Percentiles rank a stretch among this genome's conserved stretches.
These are phyloP conservation scores for Arachnopeziza araneosa DNA, from an alignment of 2,329 filamentous ascomycete genomes.

Conservation along the genomic window DNA sequence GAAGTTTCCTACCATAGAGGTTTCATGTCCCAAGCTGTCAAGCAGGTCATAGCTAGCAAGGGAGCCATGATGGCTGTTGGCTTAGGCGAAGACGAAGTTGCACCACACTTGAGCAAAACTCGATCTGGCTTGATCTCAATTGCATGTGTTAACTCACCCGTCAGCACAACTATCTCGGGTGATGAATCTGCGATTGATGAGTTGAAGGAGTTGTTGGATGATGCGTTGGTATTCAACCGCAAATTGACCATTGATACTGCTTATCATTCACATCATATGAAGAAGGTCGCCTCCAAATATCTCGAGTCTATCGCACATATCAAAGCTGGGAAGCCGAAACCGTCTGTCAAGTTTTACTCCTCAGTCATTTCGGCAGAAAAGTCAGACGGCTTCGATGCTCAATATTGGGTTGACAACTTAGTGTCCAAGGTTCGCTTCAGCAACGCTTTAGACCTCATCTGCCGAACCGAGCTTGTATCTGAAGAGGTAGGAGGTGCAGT, in stretches of 20 bases:
- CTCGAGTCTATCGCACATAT: constrained; percentile 3
- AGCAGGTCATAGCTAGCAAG: constrained; percentile 4
- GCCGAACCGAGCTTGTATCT: not conserved
- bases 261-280: constrained; percentile 37
- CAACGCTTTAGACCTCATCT: constrained; percentile 7
- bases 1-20: constrained; percentile 24
- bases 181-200: constrained; percentile 16
- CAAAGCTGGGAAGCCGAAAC: not conserved
- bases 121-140: constrained; percentile 21
- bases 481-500: constrained; percentile 17
- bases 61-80: constrained; percentile 53
- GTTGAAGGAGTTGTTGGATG: constrained; percentile 11
- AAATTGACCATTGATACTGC: constrained; percentile 35
- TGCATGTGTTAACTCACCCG: constrained; percentile 31
- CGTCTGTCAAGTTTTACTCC: constrained; percentile 1
- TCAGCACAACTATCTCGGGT: constrained; percentile 24
- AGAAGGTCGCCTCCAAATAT: constrained; percentile 25
- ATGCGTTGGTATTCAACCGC: constrained; percentile 29
- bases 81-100: constrained; percentile 15
- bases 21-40: constrained; percentile 5
- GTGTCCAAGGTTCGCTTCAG: constrained; percentile 39
- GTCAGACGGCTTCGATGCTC: not conserved
- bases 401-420: constrained; percentile 42
- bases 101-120: constrained; percentile 12
- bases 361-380: constrained; percentile 8